These are phyloP conservation scores for Zygnema cylindricum DNA, from an alignment of 139 green algal species.

Conservation along the genomic window DNA sequence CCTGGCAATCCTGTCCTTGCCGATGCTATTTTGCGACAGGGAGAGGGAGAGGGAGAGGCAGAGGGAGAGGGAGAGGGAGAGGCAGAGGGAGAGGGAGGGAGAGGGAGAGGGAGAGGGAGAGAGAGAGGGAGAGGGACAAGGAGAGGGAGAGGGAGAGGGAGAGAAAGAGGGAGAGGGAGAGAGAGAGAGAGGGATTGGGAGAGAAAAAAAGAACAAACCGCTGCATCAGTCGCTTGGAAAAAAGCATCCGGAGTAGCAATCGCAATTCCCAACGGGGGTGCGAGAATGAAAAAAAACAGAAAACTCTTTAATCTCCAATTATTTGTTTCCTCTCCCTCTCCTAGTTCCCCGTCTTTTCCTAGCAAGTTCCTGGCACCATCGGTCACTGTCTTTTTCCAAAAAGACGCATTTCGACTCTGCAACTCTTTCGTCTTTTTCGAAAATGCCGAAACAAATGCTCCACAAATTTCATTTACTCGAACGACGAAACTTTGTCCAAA, in stretches of 20 bases:
- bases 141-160: slow-evolving; percentile 33
- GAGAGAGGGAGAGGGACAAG: background rate
- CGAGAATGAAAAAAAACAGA: slow-evolving; percentile 21
- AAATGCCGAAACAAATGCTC: no score
- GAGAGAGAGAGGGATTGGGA: background rate
- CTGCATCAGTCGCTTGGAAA: slow-evolving; percentile 56
- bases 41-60: no score
- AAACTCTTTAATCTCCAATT: background rate
- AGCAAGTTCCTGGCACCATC: no score
- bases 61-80: background rate
- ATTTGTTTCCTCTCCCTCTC: background rate
- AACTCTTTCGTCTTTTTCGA: no score
- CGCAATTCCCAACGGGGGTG: slow-evolving; percentile 62
- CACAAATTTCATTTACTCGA: no score
- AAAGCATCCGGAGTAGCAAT: slow-evolving; percentile 67
- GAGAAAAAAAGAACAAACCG: slow-evolving; percentile 11
- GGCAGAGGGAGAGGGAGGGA: background rate
- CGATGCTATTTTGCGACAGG: slow-evolving; percentile 24
- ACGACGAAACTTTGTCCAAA: no score
- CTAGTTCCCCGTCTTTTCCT: background rate
- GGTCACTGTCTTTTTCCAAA: no score
- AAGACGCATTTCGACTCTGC: no score
- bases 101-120: background rate
- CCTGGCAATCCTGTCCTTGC: slow-evolving; percentile 44
- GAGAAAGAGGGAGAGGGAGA: slow-evolving; percentile 40